Evolutionary conservation across 352 stramenopile genomes (phyloP), one percentile per base, ranked within the genome.

Genomic region (Pythium scleroteichum): DNA sequence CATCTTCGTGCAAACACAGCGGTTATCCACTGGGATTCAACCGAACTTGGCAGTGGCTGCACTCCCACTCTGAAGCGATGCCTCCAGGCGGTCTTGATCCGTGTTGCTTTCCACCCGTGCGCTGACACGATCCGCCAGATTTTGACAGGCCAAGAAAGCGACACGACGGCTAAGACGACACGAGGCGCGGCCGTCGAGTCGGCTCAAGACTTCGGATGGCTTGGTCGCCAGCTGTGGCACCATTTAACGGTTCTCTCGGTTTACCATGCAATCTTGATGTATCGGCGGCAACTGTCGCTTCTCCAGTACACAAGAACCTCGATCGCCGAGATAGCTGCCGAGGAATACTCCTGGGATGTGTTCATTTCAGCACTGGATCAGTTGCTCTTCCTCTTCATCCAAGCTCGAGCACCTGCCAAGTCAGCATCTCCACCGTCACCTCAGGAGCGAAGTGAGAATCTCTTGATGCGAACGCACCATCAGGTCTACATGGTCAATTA

Each of bases 181-280:
- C 6, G 27, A 41, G 44, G 27, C 14, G 29, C 62, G 46, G 23
- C 67, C 4, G 26, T 4, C 3, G 26, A 63, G 22, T 16, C 27
- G 45, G 50, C 6, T 46, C 50, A 55, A 47, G 50, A 58, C 2
- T 5, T 32, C 12, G 24, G 24, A 24, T 9, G 33, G 10, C 27
- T 61, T 14, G 22, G 46, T 0, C 12, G 24, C 27, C 19, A 48
- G 39, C 29, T 72, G 19, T 72, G 71, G 74, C 59, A 73, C 17
- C 35, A 76, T 5, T 24, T 89, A 9, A 79, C 55, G 17, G 53
- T 65, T 1, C 59, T 89, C 8, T 52, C 85, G 9, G 40, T 87
- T 13, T 85, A 77, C 32, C 79, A 89, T 17, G 20, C 71, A 1
- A 40, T 59, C 3, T n/a, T 85, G 13, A 19, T 41, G 7, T 71